Conservation (phyloP, 148 eudicot genomes). For the Rhododendron kiyosumense region DNA sequence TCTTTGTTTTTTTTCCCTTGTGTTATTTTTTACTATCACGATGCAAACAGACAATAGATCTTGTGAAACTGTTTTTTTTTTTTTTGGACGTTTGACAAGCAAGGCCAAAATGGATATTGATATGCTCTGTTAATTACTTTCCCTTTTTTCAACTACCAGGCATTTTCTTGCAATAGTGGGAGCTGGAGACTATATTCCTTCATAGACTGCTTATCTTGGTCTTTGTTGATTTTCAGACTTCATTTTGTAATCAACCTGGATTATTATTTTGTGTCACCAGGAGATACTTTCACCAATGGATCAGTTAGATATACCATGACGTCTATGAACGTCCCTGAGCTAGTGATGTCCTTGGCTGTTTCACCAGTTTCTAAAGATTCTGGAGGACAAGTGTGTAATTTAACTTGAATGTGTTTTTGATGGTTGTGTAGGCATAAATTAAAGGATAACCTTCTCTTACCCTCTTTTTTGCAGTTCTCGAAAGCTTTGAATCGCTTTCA, state of each 20-base stretch:
- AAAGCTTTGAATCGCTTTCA: slow-evolving; percentile 98
- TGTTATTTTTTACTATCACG: background rate
- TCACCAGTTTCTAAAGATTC: slow-evolving; percentile 91
- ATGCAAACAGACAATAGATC: background rate
- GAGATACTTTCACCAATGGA: slow-evolving; percentile 96
- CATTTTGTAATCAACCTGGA: background rate
- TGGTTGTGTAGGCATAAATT: background rate
- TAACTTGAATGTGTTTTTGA: background rate
- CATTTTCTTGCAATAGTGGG: background rate
- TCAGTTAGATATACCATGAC: slow-evolving; percentile 95
- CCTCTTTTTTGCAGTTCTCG: slow-evolving; percentile 64
- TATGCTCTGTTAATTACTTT: background rate
- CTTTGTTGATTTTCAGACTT: background rate
- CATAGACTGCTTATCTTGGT: background rate
- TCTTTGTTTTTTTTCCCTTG: background rate
- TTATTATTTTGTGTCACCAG: slow-evolving; percentile 28
- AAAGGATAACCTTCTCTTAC: background rate
- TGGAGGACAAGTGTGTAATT: slow-evolving; percentile 78
- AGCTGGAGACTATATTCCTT: background rate
- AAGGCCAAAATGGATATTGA: background rate
- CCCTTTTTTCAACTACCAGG: background rate
- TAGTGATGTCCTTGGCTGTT: slow-evolving; percentile 93
- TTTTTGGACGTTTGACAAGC: background rate
- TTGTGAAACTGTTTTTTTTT: background rate
- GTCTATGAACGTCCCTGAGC: slow-evolving; percentile 98